Conservation (phyloP, 1,284 basidiomycete genomes). For the Ceratorhiza oryzae-sativae region DNA sequence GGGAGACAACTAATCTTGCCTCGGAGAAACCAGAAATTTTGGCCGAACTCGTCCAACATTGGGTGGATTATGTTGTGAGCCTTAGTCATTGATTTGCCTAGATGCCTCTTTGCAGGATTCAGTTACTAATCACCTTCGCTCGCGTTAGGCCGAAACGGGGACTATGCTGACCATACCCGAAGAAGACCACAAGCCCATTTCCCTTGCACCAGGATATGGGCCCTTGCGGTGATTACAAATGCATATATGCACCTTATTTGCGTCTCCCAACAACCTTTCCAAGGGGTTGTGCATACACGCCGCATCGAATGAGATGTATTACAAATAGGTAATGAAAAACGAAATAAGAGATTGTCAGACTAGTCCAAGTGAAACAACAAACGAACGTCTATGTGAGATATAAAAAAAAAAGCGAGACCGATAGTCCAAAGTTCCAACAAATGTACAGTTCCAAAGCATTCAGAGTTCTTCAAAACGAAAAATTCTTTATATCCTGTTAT, state of each 20-base stretch:
- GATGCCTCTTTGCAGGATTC: too few species aligned
- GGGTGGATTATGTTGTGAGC: constrained; percentile 7
- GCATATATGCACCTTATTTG: too few species aligned
- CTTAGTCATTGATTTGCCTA: neutral
- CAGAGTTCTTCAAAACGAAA: neutral
- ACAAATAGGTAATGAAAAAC: neutral
- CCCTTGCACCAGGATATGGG: constrained; percentile 3
- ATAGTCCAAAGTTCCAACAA: neutral
- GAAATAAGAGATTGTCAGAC: neutral
- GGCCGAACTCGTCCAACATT: constrained; percentile 15
- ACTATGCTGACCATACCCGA: neutral
- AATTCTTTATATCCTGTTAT: constrained; percentile 1
- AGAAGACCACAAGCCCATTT: neutral
- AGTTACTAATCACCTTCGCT: too few species aligned
- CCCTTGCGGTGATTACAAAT: too few species aligned
- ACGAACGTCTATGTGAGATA: constrained; percentile 5
- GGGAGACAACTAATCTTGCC: constrained; percentile 4
- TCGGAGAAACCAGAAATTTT: constrained; percentile 1
- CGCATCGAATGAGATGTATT: neutral
- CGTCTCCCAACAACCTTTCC: too few species aligned
- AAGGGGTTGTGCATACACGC: too few species aligned
- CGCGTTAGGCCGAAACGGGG: constrained; percentile 8
- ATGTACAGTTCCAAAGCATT: neutral
- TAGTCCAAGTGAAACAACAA: neutral
- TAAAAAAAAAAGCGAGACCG: neutral